Base-by-base conservation (phyloP, 1,284 basidiomycete genomes). In the Schizophyllum amplum region DNA sequence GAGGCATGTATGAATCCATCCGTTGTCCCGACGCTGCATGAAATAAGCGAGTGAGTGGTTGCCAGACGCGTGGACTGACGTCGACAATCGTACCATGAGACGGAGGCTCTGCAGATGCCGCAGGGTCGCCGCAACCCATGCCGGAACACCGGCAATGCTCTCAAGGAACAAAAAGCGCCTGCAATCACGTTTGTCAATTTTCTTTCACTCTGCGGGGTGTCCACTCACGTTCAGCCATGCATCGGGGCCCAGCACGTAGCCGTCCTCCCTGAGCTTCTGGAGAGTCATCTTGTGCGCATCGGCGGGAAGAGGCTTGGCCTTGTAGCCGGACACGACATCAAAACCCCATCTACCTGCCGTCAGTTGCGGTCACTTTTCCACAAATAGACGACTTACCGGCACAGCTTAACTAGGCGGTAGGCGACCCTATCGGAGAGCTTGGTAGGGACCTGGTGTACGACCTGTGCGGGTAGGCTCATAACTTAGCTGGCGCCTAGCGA, bases 131-230 rank as follows among this genome's bases (percentile, higher is more conserved):
- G 86, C 94, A 11, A 94, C 92, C 92, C 96, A 95, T 1, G 94
- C 94, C 11, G 93, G 92, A 5, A 94, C 94, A 46, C 92, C 96
- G 4, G 96, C 96, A 54, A 97, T 84, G 55, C 82, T 87, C 73
- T 97, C 94, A 49, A 97, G 78, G 72, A 97, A 90, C 51, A 97
- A 75, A 61, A 95, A 90, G 23, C 94, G 81, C 81, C 87, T n/a
- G n/a, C 64, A 33, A 55, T 22, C 51, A 49, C 17, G 47, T 42
- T 26, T 51, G 57, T 52, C 50, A 58, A 52, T 51, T 57, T 22
- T 54, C 46, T 15, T 47, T 58, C 17, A 27, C 20, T 48, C 53
- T 17, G 57, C 27, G 13, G 46, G 47, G 27, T 68, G n/a, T n/a
- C n/a, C n/a, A n/a, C 80, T 62, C 66, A 86, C 85, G 60, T 77